These are phyloP conservation scores for Panaeolus papilionaceus DNA, from an alignment of 768 basidiomycete genomes.

Conservation along the genomic window DNA sequence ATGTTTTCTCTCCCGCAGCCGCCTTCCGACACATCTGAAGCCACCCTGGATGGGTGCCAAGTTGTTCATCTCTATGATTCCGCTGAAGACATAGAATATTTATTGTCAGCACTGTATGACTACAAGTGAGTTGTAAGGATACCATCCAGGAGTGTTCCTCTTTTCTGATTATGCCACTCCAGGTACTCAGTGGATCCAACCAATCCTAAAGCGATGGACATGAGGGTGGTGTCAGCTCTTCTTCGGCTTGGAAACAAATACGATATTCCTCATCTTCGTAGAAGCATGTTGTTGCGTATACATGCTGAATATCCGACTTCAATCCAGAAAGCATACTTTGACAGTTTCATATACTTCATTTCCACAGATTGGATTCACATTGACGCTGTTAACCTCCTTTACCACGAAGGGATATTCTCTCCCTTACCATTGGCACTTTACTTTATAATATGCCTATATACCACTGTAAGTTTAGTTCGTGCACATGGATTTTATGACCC, in stretches of 20 bases:
- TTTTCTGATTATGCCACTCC: background rate
- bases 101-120: conserved; percentile 23
- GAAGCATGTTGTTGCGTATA: background rate
- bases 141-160: background rate
- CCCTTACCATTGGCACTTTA: background rate
- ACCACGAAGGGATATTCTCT: background rate
- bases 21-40: background rate
- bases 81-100: conserved; percentile 20
- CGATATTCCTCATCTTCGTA: conserved; percentile 14
- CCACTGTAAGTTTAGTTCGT: no score
- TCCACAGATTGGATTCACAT: background rate
- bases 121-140: conserved; percentile 9
- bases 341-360: no score
- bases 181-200: background rate
- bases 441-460: no score
- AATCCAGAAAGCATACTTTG: background rate
- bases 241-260: conserved; percentile 25
- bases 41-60: conserved; percentile 12
- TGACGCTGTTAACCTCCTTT: background rate
- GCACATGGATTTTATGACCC: no score
- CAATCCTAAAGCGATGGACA: background rate
- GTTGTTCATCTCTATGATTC: conserved; percentile 26
- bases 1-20: conserved; percentile 31
- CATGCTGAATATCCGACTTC: background rate
- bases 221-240: conserved; percentile 16